These are phyloP conservation scores for Lecanosticta acicola DNA, from an alignment of 2,329 filamentous ascomycete species.

Conservation along the genomic window DNA sequence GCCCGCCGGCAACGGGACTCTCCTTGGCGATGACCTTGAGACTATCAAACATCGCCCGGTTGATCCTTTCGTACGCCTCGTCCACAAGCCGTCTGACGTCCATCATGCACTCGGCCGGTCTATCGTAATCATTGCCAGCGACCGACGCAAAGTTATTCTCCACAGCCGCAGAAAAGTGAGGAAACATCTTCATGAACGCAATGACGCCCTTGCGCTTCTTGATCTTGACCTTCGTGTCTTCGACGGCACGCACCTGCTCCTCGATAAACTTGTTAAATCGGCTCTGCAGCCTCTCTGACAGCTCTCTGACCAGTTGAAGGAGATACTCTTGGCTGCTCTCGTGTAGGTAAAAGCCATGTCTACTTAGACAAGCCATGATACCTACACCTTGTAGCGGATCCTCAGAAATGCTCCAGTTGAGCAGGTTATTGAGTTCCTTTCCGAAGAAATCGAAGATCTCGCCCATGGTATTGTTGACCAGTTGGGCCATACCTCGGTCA, in stretches of 20 bases:
- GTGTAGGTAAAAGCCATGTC: conserved; percentile 69
- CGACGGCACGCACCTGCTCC: conserved; percentile 89
- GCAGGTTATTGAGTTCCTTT: conserved; percentile 67
- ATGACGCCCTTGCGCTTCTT: conserved; percentile 98
- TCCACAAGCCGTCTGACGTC: conserved; percentile 75
- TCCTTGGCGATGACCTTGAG: conserved; percentile 88
- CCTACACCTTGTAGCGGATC: conserved; percentile 92
- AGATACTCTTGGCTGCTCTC: conserved; percentile 93
- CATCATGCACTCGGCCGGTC: conserved; percentile 42
- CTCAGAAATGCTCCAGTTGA: conserved; percentile 74
- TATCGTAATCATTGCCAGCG: conserved; percentile 43
- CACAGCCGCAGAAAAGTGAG: conserved; percentile 72
- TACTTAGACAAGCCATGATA: conserved; percentile 73
- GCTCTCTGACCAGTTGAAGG: conserved; percentile 66
- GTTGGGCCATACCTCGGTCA: conserved; percentile 77
- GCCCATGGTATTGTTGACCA: conserved; percentile 82
- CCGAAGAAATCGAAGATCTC: conserved; percentile 79
- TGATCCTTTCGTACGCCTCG: conserved; percentile 78
- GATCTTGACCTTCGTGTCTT: conserved; percentile 97
- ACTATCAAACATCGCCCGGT: conserved; percentile 95
- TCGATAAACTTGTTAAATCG: conserved; percentile 87
- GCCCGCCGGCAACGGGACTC: conserved; percentile 45
- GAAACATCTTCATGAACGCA: conserved; percentile 89
- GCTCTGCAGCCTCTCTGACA: conserved; percentile 64
- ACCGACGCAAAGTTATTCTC: conserved; percentile 68